Evolutionary conservation across 2,329 filamentous ascomycete species (phyloP), one percentile per base, ranked within the genome.

Genomic region (Aspergillus carbonarius): DNA sequence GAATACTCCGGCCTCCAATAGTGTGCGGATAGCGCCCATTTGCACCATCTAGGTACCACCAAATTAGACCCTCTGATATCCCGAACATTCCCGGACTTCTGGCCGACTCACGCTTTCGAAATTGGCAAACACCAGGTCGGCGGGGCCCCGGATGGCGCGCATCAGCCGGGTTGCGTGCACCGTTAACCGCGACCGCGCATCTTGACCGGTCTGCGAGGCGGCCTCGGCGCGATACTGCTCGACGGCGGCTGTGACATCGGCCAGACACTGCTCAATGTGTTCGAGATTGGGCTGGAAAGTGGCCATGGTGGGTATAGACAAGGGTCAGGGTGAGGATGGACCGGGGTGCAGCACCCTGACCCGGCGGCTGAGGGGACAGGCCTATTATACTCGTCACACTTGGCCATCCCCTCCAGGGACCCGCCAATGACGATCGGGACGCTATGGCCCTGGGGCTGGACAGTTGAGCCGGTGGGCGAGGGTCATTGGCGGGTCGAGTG

Each of bases 1-100:
- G 40, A 68, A 65, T 12, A 68, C 63, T 6, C 64, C 63, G 5
- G 62, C 60, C 25, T 63, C 57, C n/a, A 68, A 57, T 20, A 68
- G 54, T 1, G 66, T 60, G 17, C 66, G 61, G 15, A 68, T 46
- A 3, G 66, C 59, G 18, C 63, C 66, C 25, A 68, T 55, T 32
- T 10, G 5, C 6, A 35, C 30, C 48, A 50, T 37, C 32, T 50
- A 23, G n/a, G n/a, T n/a, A n/a, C n/a, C n/a, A n/a, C n/a, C n/a
- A n/a, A n/a, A n/a, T n/a, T n/a, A n/a, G n/a, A n/a, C n/a, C n/a
- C n/a, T 6, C 32, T 13, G 15, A 9, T 18, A 12, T 5, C 17
- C 23, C 25, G 27, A 48, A 10, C 20, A n/a, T 15, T 7, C 9
- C 44, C 15, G 20, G 44, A 25, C 17, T 30, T 8, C 5, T 15